Evolutionary conservation across 1,284 basidiomycete species (phyloP).

Genomic region (Fomitiporia mediterranea): DNA sequence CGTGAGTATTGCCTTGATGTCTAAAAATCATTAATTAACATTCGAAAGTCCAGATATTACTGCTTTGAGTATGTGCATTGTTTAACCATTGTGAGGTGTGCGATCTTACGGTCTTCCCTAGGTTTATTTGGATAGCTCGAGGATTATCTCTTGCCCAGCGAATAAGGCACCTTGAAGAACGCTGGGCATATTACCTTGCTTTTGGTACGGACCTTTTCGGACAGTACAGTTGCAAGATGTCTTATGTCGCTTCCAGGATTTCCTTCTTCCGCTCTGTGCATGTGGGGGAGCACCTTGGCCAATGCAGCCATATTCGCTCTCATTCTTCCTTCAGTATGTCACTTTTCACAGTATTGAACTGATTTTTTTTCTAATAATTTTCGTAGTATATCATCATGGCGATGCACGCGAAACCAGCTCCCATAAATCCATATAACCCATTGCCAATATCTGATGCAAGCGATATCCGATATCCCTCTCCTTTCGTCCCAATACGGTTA

Average conservation of each 20-base stretch:
- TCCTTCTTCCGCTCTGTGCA: constrained; percentile 63
- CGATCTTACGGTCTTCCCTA: constrained; percentile 28
- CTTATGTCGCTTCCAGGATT: constrained; percentile 38
- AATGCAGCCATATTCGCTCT: constrained; percentile 76
- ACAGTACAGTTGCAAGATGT: neutral
- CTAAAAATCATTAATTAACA: constrained; percentile 15
- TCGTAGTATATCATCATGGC: constrained; percentile 74
- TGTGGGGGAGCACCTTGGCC: constrained; percentile 64
- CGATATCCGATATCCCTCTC: constrained; percentile 57
- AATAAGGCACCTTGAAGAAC: constrained; percentile 73
- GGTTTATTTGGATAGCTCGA: constrained; percentile 74
- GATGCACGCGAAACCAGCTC: constrained; percentile 62
- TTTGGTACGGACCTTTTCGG: constrained; percentile 53
- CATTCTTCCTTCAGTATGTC: constrained; percentile 65
- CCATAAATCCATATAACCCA: constrained; percentile 67
- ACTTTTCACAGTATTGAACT: constrained; percentile 16
- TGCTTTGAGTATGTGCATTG: constrained; percentile 69
- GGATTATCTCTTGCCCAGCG: constrained; percentile 63
- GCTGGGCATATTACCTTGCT: constrained; percentile 81
- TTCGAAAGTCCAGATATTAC: constrained; percentile 58
- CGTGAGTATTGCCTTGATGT: constrained; percentile 44
- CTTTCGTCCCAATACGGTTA: constrained; percentile 71
- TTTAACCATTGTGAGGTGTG: neutral
- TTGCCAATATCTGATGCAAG: constrained; percentile 31
- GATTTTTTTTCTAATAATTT: neutral